Evolutionary conservation across 352 stramenopile species (phyloP), one percentile per base, ranked within the genome.

Genomic region (Pythium utonaiense): DNA sequence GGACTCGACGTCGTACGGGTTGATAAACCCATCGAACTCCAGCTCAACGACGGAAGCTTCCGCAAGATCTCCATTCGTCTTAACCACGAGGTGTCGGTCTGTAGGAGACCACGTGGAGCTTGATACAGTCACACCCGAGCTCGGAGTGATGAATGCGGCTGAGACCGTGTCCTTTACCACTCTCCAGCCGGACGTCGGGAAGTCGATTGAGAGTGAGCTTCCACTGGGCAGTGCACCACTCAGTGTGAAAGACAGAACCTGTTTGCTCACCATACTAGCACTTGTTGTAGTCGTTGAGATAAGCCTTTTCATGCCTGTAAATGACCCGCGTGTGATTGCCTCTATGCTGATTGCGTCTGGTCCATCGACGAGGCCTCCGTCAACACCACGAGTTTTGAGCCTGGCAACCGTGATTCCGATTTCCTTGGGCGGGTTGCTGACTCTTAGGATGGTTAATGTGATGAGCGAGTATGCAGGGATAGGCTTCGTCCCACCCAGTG

Each of bases 401-500:
- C 63, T 68, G 0, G 74, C 77, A 21, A 73, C 70, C 33, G 77
- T 80, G 1, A 76, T 60, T 12, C 65, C 70, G 2, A 65, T 83
- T 40, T 84, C 78, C 47, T 83, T 84, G 3, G 80, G 80, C 16
- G 78, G 78, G 49, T 80, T 90, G 22, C 45, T 69, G 6, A 88
- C 69, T 0, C 61, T 41, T 41, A 62, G 61, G 24, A 88, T 62
- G 4, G 59, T 30, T 6, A 90, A 14, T 1, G 33, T 64, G 7
- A 88, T 53, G 8, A 62, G 24, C 13, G 67, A 60, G 28, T 78
- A 71, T 1, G 73, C 61, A 13, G 64, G 16, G 19, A 88, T 74
- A 6, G 31, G 44, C 3, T 34, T 56, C 4, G 62, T 47, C 0
- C 60, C 64, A 5, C 27, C 57, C 9, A 90, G 50, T 7, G 54